Evolutionary conservation across 31 red algal species (phyloP).

Genomic region (Odonthalia washingtoniensis): DNA sequence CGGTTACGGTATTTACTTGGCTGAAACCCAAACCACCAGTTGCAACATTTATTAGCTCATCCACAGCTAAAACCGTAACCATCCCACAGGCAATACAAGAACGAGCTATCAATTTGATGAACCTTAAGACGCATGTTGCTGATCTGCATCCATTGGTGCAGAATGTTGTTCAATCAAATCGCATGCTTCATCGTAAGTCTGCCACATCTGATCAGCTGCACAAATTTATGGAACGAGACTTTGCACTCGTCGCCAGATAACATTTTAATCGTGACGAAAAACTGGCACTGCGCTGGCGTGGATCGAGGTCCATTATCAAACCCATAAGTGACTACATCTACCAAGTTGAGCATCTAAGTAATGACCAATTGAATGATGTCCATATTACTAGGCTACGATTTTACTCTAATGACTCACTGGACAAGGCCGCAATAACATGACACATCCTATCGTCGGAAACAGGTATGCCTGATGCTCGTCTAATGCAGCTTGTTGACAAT

Average conservation of each 20-base stretch:
- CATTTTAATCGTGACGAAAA: constrained; percentile 34
- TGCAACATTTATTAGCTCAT: neutral
- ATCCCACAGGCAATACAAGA: neutral
- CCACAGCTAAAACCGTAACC: neutral
- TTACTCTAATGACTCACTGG: constrained; percentile 5
- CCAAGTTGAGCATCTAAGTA: constrained; percentile 19
- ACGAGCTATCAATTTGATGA: neutral
- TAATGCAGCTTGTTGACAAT: constrained; percentile 2
- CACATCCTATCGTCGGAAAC: constrained; percentile 22
- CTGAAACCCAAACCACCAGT: neutral
- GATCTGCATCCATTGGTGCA: no score
- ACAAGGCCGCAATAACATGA: neutral
- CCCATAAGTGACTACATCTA: no score
- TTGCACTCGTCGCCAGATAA: neutral
- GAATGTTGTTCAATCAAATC: neutral
- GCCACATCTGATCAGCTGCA: neutral
- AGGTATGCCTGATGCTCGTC: constrained; percentile 3
- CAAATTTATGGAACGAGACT: neutral
- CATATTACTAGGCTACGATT: constrained; percentile 28
- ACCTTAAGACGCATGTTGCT: neutral
- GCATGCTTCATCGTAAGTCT: neutral
- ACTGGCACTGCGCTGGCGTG: constrained; percentile 18
- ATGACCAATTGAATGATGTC: neutral
- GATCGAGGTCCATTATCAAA: constrained; percentile 17
- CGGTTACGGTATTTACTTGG: neutral